phyloP scores from a whole-genome alignment of 1,284 basidiomycete genomes.

The Wallemia ichthyophaga region DNA sequence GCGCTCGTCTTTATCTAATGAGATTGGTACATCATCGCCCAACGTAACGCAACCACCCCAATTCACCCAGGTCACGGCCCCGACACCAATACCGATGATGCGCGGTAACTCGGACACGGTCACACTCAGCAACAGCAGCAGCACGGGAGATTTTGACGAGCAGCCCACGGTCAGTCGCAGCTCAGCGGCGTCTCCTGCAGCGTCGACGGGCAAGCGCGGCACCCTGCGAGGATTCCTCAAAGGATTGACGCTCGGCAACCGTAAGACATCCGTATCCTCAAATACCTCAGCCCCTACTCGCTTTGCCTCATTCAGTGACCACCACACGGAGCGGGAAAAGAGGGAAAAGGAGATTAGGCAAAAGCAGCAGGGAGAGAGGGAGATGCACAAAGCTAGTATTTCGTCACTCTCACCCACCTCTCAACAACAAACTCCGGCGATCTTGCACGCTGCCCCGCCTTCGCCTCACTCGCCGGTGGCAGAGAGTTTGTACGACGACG shows the following conservation, averaged over 20 bases:
- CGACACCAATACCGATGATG: not conserved
- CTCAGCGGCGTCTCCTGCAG: not conserved
- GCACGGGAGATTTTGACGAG: not conserved
- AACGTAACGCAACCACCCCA: too few species aligned
- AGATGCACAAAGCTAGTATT: not conserved
- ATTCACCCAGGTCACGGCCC: not conserved
- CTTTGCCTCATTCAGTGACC: constrained; percentile 2
- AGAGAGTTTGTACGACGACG: constrained; percentile 5
- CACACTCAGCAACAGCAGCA: not conserved
- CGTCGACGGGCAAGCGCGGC: not conserved
- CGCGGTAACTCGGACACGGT: not conserved
- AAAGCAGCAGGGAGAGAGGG: not conserved
- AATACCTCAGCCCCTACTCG: not conserved
- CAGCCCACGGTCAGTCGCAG: not conserved
- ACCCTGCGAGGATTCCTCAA: constrained; percentile 2
- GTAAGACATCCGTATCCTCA: constrained; percentile 1
- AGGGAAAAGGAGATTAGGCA: not conserved
- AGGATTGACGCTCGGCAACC: constrained; percentile 6
- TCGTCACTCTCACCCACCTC: not conserved
- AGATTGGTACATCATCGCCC: not conserved
- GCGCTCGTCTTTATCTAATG: not conserved
- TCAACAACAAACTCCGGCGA: not conserved
- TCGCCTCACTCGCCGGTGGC: too few species aligned
- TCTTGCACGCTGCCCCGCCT: not conserved
- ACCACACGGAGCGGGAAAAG: constrained; percentile 3